These are phyloP conservation scores for Candida gorgasii DNA, from an alignment of 805 yeast species.

Conservation along the genomic window DNA sequence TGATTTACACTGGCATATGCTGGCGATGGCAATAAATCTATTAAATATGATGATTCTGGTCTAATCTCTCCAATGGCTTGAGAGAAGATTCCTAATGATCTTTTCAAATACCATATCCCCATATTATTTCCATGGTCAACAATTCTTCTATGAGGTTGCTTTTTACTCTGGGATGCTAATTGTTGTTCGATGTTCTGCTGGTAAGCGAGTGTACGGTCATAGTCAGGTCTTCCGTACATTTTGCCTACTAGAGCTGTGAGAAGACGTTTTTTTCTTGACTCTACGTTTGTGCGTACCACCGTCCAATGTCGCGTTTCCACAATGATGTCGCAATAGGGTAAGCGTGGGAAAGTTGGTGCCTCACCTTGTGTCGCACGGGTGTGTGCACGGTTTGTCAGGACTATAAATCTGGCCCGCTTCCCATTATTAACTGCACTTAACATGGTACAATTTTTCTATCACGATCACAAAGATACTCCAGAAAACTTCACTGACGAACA, in stretches of 20 bases:
- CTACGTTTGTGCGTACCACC: too few species aligned
- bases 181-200: slow-evolving; percentile 43
- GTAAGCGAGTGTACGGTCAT: slow-evolving; percentile 24
- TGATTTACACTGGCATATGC: slow-evolving; percentile 49
- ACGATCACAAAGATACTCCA: slow-evolving; percentile 57
- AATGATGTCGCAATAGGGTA: neutral
- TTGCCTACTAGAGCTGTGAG: neutral
- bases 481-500: slow-evolving; percentile 69
- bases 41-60: slow-evolving; percentile 67
- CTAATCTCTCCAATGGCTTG: slow-evolving; percentile 54
- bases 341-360: too few species aligned
- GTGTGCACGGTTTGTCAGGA: too few species aligned
- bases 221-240: slow-evolving; percentile 14
- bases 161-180: slow-evolving; percentile 49
- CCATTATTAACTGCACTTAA: neutral
- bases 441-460: slow-evolving; percentile 47
- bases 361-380: too few species aligned
- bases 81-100: slow-evolving; percentile 45
- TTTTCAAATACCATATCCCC: slow-evolving; percentile 58
- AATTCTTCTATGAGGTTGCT: slow-evolving; percentile 62
- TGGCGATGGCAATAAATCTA: slow-evolving; percentile 64
- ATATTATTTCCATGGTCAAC: slow-evolving; percentile 77
- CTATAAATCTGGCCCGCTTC: neutral
- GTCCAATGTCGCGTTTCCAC: neutral
- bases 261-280: too few species aligned